Base-by-base conservation (phyloP, 2,329 filamentous ascomycete species). In the Aspergillus sp. region DNA sequence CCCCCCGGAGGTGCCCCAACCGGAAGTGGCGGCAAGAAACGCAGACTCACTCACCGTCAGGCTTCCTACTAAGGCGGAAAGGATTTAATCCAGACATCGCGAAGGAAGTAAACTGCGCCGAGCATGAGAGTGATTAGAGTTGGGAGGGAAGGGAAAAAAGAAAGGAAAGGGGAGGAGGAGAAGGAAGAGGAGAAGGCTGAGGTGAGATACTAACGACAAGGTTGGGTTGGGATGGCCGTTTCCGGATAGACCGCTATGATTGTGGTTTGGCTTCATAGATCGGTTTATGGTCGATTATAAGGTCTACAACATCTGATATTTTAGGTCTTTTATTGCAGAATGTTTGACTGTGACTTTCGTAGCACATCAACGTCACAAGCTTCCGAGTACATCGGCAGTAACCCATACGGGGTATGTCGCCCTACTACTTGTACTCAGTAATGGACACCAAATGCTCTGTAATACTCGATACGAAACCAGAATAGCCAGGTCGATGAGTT, bases 41-140 rank as follows among this genome's bases (percentile, higher is more conserved):
- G 10, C 13, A 35, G 33, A 65, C 49, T 22, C 49, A 57, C 59
- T 62, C 57, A 60, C 65, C 59, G 50, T 60, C 60, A 53, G 60
- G 51, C 49, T 66, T n/a, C 17, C 19, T 68, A 57, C 61, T 73
- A 68, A 62, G 68, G 65, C 73, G 73, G 65, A 76, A 76, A 62
- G 73, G 73, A 72, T 76, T 76, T 64, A 64, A 71, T 60, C 67
- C 69, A 69, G 71, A 70, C 71, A 74, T 74, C 58, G 62, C 62
- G 61, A 57, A 57, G 53, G 51, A 57, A 46, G 49, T 55, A 52
- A 43, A 50, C 44, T 52, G 55, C 51, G 49, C 54, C 56, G 53
- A 58, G 53, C 64, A 67, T 67, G 59, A 61, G 62, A 61, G 47
- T 51, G 46, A 44, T 20, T 12, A 45, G 27, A 23, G 10, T 25